Conservation (phyloP, 2,329 filamentous ascomycete species). For the Talaromyces albobiverticillius region DNA sequence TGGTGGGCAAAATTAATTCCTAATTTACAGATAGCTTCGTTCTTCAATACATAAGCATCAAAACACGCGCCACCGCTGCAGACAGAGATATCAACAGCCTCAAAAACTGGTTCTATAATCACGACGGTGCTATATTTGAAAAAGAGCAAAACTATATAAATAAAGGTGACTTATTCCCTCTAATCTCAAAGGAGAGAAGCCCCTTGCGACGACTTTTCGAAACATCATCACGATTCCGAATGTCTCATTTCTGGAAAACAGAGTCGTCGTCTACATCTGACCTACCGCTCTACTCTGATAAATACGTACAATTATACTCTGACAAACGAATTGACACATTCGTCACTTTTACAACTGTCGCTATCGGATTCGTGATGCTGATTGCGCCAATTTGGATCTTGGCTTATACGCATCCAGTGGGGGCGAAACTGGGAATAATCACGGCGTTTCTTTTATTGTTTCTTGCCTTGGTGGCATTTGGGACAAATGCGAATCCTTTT, state of each 20-base stretch:
- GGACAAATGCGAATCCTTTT: background rate
- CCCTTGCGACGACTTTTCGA: conserved; percentile 19
- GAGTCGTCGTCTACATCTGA: background rate
- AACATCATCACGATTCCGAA: conserved; percentile 13
- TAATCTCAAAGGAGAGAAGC: conserved; percentile 16
- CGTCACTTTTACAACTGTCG: conserved; percentile 21
- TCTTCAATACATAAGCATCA: background rate
- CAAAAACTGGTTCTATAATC: background rate
- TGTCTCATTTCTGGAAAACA: conserved; percentile 11
- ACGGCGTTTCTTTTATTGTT: conserved; percentile 26
- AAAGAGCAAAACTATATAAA: conserved; percentile 6
- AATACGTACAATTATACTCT: conserved; percentile 4
- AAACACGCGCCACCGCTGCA: conserved; percentile 12
- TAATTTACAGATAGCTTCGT: conserved; percentile 3
- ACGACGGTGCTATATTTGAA: conserved; percentile 1
- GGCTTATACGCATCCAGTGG: conserved; percentile 15
- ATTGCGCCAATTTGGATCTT: conserved; percentile 35
- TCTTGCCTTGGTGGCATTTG: conserved; percentile 1
- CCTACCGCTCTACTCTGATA: background rate
- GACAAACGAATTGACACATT: conserved; percentile 23
- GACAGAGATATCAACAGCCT: conserved; percentile 23
- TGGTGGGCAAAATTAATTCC: conserved; percentile 20
- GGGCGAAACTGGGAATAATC: conserved; percentile 28
- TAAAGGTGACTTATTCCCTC: conserved; percentile 23
- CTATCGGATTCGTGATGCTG: conserved; percentile 28